These are phyloP conservation scores for Hypholoma sublateritium DNA, from an alignment of 768 basidiomycete genomes.

Conservation along the genomic window DNA sequence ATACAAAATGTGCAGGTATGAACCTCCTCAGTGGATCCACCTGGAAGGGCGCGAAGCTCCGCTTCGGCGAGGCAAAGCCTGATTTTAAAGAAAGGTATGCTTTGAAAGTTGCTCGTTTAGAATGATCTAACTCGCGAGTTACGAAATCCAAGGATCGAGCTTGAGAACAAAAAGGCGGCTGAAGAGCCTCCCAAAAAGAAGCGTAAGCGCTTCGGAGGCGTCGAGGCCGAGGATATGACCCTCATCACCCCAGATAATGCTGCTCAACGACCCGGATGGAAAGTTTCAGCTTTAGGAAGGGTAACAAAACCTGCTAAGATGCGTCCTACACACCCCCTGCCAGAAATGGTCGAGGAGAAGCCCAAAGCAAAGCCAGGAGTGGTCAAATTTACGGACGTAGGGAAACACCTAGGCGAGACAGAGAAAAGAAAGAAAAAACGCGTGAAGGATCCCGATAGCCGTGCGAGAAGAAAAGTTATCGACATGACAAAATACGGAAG, in stretches of 20 bases:
- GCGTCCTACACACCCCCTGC: conserved; percentile 65
- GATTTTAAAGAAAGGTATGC: conserved; percentile 65
- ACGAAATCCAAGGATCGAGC: conserved; percentile 19
- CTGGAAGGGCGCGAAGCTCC: conserved; percentile 86
- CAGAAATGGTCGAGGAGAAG: conserved; percentile 29
- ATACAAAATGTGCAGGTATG: conserved; percentile 46
- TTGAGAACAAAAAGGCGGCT: conserved; percentile 24
- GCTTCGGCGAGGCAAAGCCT: conserved; percentile 82
- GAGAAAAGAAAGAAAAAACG: conserved; percentile 45
- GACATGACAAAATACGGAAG: conserved; percentile 75
- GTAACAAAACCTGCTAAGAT: conserved; percentile 67
- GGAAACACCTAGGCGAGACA: conserved; percentile 11
- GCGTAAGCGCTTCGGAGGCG: conserved; percentile 34
- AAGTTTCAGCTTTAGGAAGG: conserved; percentile 63
- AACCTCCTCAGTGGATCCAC: conserved; percentile 77
- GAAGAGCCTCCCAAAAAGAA: conserved; percentile 45
- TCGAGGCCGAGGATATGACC: conserved; percentile 62
- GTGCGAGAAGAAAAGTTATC: conserved; percentile 65
- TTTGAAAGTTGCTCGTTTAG: not conserved
- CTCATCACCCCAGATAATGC: conserved; percentile 61
- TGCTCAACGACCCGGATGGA: conserved; percentile 59
- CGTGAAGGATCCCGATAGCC: conserved; percentile 47
- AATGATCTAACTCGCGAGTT: conserved; percentile 9
- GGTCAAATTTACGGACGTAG: conserved; percentile 12
- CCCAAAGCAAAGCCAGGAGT: conserved; percentile 18